Evolutionary conservation across 2,329 filamentous ascomycete species (phyloP).

Genomic region (Fusarium sp.): DNA sequence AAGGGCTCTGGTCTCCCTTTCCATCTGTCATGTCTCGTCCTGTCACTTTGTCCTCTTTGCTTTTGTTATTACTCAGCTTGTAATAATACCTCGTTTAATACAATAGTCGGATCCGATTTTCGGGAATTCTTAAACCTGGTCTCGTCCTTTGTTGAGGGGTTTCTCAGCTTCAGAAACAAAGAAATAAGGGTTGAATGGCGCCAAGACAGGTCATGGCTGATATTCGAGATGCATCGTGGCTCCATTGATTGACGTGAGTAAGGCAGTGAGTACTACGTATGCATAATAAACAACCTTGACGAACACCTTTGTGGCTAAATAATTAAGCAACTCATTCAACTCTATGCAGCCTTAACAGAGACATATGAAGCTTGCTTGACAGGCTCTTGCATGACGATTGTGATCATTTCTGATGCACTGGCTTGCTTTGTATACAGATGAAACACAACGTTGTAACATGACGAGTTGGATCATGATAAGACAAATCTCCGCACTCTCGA

Average conservation of each 20-base stretch:
- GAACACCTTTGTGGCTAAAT: slow-evolving; percentile 7
- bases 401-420: slow-evolving; percentile 40
- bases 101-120: slow-evolving; percentile 28
- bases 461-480: slow-evolving; percentile 14
- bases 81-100: background rate
- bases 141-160: slow-evolving; percentile 23
- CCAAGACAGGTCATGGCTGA: slow-evolving; percentile 15
- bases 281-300: slow-evolving; percentile 24
- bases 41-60: slow-evolving; percentile 13
- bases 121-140: slow-evolving; percentile 17
- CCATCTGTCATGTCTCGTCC: slow-evolving; percentile 7
- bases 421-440: slow-evolving; percentile 38
- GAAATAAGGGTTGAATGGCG: slow-evolving; percentile 3
- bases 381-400: slow-evolving; percentile 25
- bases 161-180: slow-evolving; percentile 14
- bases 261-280: background rate
- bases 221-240: slow-evolving; percentile 13
- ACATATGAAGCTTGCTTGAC: slow-evolving; percentile 14
- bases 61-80: slow-evolving; percentile 22
- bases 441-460: slow-evolving; percentile 36
- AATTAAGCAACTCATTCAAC: background rate
- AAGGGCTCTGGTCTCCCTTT: slow-evolving; percentile 40
- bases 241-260: slow-evolving; percentile 5
- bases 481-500: slow-evolving; percentile 12
- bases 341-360: background rate